Base-by-base conservation (phyloP, 352 stramenopile species). In the Pythium inflatum region DNA sequence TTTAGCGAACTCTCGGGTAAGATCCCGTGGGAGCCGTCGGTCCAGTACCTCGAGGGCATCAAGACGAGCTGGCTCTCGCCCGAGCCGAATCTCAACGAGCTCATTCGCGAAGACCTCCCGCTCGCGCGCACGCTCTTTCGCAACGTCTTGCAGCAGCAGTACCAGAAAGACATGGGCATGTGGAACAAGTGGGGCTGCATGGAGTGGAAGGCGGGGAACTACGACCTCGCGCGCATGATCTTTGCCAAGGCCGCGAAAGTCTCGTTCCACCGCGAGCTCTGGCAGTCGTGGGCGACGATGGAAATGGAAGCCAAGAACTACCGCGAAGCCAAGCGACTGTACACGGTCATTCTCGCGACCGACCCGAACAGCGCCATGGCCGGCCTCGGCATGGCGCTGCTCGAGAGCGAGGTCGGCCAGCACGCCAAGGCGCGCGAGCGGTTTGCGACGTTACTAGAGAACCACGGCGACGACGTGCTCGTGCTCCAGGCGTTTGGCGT, bases 121-220 rank as follows among this genome's bases (percentile, higher is more conserved):
- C 72, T 81, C 9, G 88, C 88, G 40, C 78, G 88, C 12, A 82
- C 83, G 33, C 70, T 96, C 14, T 96, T 96, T 70, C 83, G 87
- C 16, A 90, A 90, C 50, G 82, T 92, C 57, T 73, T 96, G 57
- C 87, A 96, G 70, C 77, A 82, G 53, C 73, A 88, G 34, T 96
- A 96, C 72, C 68, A 76, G 7, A 83, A 87, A 24, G 87, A 96
- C 76, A 94, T 96, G 87, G 82, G 79, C 69, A 96, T 96, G 88
- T 96, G 88, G 88, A 96, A 96, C 79, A 96, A 96, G 68, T 96
- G 88, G 88, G 88, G 78, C 49, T 87, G 89, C 46, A 96, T 96
- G 88, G 88, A 96, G 72, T 96, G 88, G 88, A 92, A 93, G 50
- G 87, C 83, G 5, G 85, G 83, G 0, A 96, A 96, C 66, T 83